Evolutionary conservation across 208 protist genomes (phyloP).

Genomic region (Entamoeba nuttalli): DNA sequence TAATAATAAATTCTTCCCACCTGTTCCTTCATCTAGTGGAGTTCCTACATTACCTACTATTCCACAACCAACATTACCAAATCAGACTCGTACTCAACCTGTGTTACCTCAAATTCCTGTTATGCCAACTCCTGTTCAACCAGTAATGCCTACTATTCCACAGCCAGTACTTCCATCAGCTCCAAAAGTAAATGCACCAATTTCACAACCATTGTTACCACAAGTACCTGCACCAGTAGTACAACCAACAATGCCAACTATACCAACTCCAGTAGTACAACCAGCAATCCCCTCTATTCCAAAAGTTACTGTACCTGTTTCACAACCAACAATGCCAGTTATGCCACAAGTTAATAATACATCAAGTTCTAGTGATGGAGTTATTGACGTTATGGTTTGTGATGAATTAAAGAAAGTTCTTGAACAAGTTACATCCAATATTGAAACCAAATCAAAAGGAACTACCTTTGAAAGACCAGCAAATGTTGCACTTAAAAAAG

Average conservation of each 20-base stretch:
- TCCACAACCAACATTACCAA: neutral
- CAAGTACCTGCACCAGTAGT: neutral
- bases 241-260: neutral
- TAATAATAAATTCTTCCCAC: neutral
- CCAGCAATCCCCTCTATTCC: neutral
- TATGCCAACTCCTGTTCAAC: neutral
- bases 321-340: neutral
- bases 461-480: neutral
- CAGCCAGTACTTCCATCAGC: neutral
- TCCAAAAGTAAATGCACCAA: neutral
- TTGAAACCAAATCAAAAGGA: neutral
- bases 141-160: neutral
- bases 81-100: neutral
- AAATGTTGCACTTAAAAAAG: neutral
- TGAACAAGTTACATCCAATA: neutral
- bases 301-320: neutral
- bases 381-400: neutral
- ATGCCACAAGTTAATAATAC: neutral
- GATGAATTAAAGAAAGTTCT: neutral
- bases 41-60: neutral
- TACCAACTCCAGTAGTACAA: neutral
- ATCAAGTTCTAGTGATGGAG: neutral
- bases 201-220: neutral
- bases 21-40: too few species aligned
- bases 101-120: neutral